These are phyloP conservation scores for Antrodiella citrinella DNA, from an alignment of 768 basidiomycete species.

Conservation along the genomic window DNA sequence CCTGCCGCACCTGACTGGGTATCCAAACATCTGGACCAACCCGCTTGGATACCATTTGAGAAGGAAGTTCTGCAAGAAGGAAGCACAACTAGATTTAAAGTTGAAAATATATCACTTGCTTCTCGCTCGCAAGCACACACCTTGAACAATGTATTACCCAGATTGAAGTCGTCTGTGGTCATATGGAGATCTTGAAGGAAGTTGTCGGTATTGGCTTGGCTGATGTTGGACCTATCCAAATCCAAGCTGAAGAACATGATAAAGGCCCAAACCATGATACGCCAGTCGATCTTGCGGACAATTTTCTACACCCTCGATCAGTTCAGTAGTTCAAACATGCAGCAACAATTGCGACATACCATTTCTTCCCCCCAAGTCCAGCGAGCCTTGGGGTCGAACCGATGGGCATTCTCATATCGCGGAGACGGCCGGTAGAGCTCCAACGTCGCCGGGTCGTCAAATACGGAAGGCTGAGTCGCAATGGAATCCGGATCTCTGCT, in stretches of 20 bases:
- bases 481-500: conserved; percentile 38
- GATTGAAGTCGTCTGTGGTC: conserved; percentile 56
- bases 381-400: conserved; percentile 56
- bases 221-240: conserved; percentile 52
- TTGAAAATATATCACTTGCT: no score
- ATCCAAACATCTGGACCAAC: conserved; percentile 68
- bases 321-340: not conserved
- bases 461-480: conserved; percentile 56
- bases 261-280: conserved; percentile 54
- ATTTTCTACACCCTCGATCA: conserved; percentile 26
- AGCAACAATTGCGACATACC: conserved; percentile 21
- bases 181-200: conserved; percentile 51
- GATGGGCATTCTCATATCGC: conserved; percentile 50
- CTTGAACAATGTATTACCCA: conserved; percentile 56
- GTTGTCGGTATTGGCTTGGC: conserved; percentile 64
- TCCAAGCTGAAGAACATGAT: conserved; percentile 60
- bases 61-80: conserved; percentile 49
- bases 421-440: conserved; percentile 46
- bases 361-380: conserved; percentile 70
- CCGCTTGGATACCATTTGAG: conserved; percentile 59
- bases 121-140: conserved; percentile 20
- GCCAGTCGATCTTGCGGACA: conserved; percentile 51
- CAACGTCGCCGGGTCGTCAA: conserved; percentile 45
- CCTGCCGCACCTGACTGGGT: conserved; percentile 38
- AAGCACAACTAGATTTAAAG: conserved; percentile 18